Conservation (phyloP, 1,139 yeast species). For the Blastobotrys proliferans region DNA sequence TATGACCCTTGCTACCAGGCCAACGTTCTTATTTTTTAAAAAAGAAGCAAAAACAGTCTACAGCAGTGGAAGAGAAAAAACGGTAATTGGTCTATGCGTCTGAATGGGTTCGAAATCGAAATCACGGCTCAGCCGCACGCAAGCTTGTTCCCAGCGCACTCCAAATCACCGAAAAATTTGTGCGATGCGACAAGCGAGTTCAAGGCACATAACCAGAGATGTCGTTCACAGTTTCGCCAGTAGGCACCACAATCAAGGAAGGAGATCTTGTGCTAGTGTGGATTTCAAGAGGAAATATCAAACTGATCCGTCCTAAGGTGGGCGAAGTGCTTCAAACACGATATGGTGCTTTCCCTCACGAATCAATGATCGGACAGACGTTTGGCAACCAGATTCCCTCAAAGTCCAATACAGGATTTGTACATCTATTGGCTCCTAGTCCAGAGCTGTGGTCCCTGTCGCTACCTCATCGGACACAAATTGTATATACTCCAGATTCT, state of each 20-base stretch:
- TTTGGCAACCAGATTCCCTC: slow-evolving; percentile 88
- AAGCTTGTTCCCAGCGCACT: too few species aligned
- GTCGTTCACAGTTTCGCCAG: too few species aligned
- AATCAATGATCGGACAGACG: slow-evolving; percentile 70
- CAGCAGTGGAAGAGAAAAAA: too few species aligned
- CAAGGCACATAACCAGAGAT: too few species aligned
- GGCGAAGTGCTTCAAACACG: slow-evolving; percentile 72
- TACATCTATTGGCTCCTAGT: slow-evolving; percentile 84
- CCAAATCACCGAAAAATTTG: too few species aligned
- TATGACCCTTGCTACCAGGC: too few species aligned
- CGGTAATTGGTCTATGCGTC: too few species aligned
- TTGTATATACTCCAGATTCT: slow-evolving; percentile 94
- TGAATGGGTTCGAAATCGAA: too few species aligned
- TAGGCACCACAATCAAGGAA: slow-evolving; percentile 52
- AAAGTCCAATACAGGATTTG: slow-evolving; percentile 75
- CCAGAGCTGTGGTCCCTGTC: slow-evolving; percentile 96
- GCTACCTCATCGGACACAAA: slow-evolving; percentile 95
- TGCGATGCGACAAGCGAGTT: too few species aligned
- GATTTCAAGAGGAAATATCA: slow-evolving; percentile 73
- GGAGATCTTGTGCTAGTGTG: slow-evolving; percentile 86
- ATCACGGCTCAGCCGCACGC: too few species aligned
- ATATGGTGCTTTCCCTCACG: slow-evolving; percentile 84
- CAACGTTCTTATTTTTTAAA: too few species aligned
- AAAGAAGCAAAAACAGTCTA: too few species aligned
- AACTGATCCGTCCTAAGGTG: slow-evolving; percentile 60